Percentiles rank a stretch among this genome's conserved stretches.
Evolutionary conservation across 2,329 filamentous ascomycete species (phyloP).

Genomic region (Trichoderma sp.): DNA sequence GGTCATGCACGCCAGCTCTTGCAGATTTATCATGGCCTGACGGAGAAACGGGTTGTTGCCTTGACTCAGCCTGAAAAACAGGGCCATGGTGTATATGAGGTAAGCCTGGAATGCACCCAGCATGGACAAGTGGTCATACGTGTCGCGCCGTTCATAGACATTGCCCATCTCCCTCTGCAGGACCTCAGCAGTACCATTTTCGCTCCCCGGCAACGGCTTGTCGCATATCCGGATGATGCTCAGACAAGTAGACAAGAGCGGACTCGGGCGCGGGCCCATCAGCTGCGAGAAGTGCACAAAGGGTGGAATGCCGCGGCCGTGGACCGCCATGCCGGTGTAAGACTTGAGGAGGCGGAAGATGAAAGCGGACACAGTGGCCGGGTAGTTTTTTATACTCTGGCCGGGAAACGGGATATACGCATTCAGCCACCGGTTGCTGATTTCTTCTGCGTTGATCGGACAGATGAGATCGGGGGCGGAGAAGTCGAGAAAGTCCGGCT

Average conservation of each 20-base stretch:
- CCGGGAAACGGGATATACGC: constrained; percentile 49
- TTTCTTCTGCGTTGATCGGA: constrained; percentile 50
- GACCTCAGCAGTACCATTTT: constrained; percentile 38
- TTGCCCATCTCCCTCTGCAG: constrained; percentile 49
- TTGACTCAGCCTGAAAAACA: constrained; percentile 47
- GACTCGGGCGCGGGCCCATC: constrained; percentile 29
- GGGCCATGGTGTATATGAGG: constrained; percentile 53
- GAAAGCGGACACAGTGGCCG: constrained; percentile 42
- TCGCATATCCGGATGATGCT: constrained; percentile 47
- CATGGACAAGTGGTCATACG: constrained; percentile 36
- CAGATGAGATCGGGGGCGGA: constrained; percentile 44
- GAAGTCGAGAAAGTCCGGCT: constrained; percentile 39
- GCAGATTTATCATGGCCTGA: constrained; percentile 52
- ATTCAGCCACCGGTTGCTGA: constrained; percentile 54
- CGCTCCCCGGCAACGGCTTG: constrained; percentile 40
- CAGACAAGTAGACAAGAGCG: constrained; percentile 47
- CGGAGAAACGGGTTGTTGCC: constrained; percentile 41
- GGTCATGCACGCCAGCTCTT: constrained; percentile 50
- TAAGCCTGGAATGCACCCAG: constrained; percentile 56
- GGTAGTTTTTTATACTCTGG: constrained; percentile 48
- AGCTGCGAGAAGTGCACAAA: constrained; percentile 50
- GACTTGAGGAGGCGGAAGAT: constrained; percentile 49
- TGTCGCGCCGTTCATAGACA: constrained; percentile 38
- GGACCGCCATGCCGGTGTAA: constrained; percentile 44
- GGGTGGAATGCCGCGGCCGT: constrained; percentile 45